Percentiles rank a stretch among this genome's conserved stretches.
phyloP scores from a whole-genome alignment of 169 alveolate species.

The Theileria annulata region DNA sequence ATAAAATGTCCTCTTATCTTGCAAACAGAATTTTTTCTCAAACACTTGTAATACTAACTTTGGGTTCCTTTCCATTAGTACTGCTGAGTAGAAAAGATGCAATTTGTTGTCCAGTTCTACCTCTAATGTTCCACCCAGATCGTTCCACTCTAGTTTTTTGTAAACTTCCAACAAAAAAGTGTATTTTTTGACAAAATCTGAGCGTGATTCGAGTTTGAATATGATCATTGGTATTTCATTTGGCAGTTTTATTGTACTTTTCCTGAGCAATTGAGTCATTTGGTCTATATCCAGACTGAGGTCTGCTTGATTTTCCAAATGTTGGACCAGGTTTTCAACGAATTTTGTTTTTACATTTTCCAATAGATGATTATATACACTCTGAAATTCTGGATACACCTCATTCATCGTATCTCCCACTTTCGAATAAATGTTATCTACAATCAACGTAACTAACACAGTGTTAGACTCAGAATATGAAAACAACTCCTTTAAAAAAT shows the following conservation, averaged over 20 bases:
- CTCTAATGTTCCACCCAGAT: background rate
- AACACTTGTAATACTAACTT: background rate
- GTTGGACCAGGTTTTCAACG: background rate
- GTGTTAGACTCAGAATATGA: constrained; percentile 8
- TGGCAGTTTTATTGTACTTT: background rate
- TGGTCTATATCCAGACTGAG: constrained; percentile 3
- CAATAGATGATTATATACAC: background rate
- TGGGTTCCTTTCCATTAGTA: background rate
- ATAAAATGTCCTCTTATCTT: background rate
- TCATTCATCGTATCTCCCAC: background rate
- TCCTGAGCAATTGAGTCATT: background rate
- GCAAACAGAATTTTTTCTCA: background rate
- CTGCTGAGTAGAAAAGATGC: constrained; percentile 1
- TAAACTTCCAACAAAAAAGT: background rate
- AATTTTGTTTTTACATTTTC: background rate
- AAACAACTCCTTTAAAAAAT: constrained; percentile 9
- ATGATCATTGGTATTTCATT: background rate
- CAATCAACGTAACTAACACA: background rate
- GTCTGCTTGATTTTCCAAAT: background rate
- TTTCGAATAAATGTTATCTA: background rate
- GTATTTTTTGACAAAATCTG: background rate
- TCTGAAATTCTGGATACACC: background rate
- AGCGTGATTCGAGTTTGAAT: background rate
- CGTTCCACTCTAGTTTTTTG: background rate
- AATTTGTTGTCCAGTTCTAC: background rate